phyloP scores from a whole-genome alignment of 257 asterid species.

The Plantago major region DNA sequence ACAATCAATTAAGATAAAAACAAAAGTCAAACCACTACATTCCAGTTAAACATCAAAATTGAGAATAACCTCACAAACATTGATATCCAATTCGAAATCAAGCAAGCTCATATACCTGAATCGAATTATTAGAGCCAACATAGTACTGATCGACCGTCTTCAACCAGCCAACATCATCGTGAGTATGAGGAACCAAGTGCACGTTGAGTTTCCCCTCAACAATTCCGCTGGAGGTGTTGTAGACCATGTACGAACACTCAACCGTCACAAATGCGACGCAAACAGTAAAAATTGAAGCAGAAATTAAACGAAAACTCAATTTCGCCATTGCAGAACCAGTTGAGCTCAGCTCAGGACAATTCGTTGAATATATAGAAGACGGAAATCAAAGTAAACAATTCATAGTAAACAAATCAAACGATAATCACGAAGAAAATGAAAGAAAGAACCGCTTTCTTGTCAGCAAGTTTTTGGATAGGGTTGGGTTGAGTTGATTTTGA shows the following conservation, averaged over 20 bases:
- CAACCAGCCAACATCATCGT: constrained; percentile 98
- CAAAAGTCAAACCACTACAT: not conserved
- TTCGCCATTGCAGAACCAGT: constrained; percentile 33
- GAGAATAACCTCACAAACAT: too few species aligned
- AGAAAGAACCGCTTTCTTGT: not conserved
- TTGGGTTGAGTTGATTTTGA: too few species aligned
- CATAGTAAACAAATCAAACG: constrained; percentile 15
- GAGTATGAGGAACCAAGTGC: constrained; percentile 93
- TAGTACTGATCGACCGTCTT: constrained; percentile 96
- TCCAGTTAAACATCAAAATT: not conserved
- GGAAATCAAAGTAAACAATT: not conserved
- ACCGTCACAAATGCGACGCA: constrained; percentile 29
- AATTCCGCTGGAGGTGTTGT: constrained; percentile 62
- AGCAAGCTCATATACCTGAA: constrained; percentile 64
- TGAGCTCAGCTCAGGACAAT: constrained; percentile 7
- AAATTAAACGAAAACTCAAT: constrained; percentile 22
- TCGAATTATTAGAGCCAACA: constrained; percentile 83
- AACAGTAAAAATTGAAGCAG: constrained; percentile 32
- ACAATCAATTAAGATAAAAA: not conserved
- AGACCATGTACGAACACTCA: constrained; percentile 70
- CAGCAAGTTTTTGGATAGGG: not conserved
- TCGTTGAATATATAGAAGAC: constrained; percentile 12
- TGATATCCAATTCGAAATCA: not conserved
- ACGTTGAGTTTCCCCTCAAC: constrained; percentile 77
- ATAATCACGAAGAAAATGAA: constrained; percentile 4